Evolutionary conservation across 139 green algal genomes (phyloP).

Genomic region (Picochlorum costavermella): DNA sequence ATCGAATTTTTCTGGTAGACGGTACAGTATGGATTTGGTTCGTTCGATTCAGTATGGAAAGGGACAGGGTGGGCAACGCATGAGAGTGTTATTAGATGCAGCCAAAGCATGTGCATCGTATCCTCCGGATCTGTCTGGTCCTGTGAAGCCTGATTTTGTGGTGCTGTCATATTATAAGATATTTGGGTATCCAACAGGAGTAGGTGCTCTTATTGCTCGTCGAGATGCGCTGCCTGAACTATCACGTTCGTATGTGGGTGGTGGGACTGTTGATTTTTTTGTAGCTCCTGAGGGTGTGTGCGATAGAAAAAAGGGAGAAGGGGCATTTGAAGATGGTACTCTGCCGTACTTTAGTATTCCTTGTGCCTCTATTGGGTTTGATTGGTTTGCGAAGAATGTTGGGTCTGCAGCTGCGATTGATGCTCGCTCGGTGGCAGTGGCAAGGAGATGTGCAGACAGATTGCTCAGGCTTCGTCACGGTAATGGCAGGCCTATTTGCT

Average conservation of each 20-base stretch:
- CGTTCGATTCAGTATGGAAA: constrained; percentile 15
- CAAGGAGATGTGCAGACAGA: constrained; percentile 20
- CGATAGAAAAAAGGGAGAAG: constrained; percentile 33
- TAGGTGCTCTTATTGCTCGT: constrained; percentile 74
- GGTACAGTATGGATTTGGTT: constrained; percentile 28
- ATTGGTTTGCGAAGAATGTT: constrained; percentile 26
- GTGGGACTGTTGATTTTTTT: constrained; percentile 60
- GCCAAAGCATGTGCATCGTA: constrained; percentile 68
- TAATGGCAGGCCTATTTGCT: constrained; percentile 39
- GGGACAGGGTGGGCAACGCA: constrained; percentile 31
- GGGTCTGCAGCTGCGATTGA: constrained; percentile 27
- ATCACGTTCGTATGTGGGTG: constrained; percentile 74
- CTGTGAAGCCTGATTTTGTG: constrained; percentile 64
- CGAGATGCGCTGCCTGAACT: constrained; percentile 42
- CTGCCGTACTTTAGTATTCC: constrained; percentile 59
- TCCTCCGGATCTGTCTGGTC: constrained; percentile 63
- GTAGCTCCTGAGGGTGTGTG: constrained; percentile 38
- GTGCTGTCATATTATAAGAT: constrained; percentile 92
- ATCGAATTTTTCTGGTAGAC: constrained; percentile 76
- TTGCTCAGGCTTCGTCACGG: constrained; percentile 52
- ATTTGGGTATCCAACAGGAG: constrained; percentile 67
- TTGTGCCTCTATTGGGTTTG: constrained; percentile 40
- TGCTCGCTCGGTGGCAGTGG: background rate
- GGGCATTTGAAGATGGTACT: constrained; percentile 79
- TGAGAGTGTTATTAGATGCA: constrained; percentile 71